Evolutionary conservation across 805 yeast genomes (phyloP), one percentile per base, ranked within the genome.

Genomic region (Citeromyces matritensis): DNA sequence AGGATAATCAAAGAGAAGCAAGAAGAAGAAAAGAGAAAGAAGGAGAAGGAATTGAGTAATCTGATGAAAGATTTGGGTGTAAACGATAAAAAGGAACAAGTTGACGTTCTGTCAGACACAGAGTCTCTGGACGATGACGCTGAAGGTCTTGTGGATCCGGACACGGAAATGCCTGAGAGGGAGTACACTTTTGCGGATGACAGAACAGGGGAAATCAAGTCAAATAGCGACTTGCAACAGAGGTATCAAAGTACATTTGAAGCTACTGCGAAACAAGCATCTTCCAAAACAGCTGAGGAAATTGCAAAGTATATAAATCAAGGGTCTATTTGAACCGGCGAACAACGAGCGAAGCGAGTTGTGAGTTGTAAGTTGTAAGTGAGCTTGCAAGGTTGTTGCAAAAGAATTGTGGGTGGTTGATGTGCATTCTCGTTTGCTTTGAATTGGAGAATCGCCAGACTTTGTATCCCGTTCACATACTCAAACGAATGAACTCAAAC

Each of bases 31-130:
- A 72, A 73, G 48, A 57, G 61, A 44, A 63, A 33, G 30, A 33
- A 33, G 29, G 77, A 82, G 24, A 66, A 73, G 40, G 75, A 79
- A 17, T 58, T 91, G 43, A 62, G 67, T 29, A 65, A 73, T 39
- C 59, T 91, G 42, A 81, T 91, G 83, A 76, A 76, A 38, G 99
- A 91, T 51, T 60, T 91, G 45, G 94, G 94, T 10, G 76, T 42
- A 83, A 43, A 38, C 4, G 24, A 30, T 10, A 42, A 43, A 13
- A 37, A 39, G 4, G 51, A 49, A 6, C 62, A 58, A 34, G 60
- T 65, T 1, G 66, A 66, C 30, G 74, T 69, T 9, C 50, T 69
- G 24, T 65, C 72, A 2, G 76, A 69, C 42, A 53, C 53, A 30
- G 60, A 59, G n/a, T 64, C 65, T 13, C 65, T 56, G 13, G 69